Evolutionary conservation across 805 yeast genomes (phyloP).

Genomic region (Wickerhamomyces silvicola): DNA sequence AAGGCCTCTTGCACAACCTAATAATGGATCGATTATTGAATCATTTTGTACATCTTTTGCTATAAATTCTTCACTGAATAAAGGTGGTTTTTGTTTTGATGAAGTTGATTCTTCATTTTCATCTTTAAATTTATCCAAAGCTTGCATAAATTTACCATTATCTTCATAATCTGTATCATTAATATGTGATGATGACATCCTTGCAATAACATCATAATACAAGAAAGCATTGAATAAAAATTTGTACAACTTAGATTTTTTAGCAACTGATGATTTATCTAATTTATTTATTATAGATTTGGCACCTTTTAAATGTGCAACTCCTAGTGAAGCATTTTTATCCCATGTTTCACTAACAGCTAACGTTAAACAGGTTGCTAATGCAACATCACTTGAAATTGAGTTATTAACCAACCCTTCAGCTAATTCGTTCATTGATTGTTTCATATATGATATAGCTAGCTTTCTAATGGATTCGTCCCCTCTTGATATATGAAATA

Average conservation of each 20-base stretch:
- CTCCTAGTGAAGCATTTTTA: slow-evolving; percentile 58
- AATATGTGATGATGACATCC: slow-evolving; percentile 49
- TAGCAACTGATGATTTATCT: slow-evolving; percentile 6
- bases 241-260: slow-evolving; percentile 13
- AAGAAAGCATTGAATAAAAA: slow-evolving; percentile 45
- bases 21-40: slow-evolving; percentile 47
- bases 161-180: slow-evolving; percentile 27
- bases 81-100: too few species aligned
- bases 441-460: slow-evolving; percentile 54
- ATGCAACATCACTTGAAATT: slow-evolving; percentile 57
- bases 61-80: slow-evolving; percentile 3
- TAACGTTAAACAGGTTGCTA: slow-evolving; percentile 56
- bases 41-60: slow-evolving; percentile 3
- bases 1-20: slow-evolving; percentile 61
- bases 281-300: slow-evolving; percentile 48
- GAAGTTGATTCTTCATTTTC: background rate
- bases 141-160: slow-evolving; percentile 8
- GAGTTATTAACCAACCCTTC: slow-evolving; percentile 41
- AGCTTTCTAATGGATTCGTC: slow-evolving; percentile 37
- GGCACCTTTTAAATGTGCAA: slow-evolving; percentile 65
- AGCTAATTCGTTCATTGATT: slow-evolving; percentile 52
- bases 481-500: slow-evolving; percentile 49
- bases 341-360: slow-evolving; percentile 69
- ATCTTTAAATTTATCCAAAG: slow-evolving; percentile 6
- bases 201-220: slow-evolving; percentile 60